phyloP scores from a whole-genome alignment of 331 rosid genomes.

The Cydonia oblonga region DNA sequence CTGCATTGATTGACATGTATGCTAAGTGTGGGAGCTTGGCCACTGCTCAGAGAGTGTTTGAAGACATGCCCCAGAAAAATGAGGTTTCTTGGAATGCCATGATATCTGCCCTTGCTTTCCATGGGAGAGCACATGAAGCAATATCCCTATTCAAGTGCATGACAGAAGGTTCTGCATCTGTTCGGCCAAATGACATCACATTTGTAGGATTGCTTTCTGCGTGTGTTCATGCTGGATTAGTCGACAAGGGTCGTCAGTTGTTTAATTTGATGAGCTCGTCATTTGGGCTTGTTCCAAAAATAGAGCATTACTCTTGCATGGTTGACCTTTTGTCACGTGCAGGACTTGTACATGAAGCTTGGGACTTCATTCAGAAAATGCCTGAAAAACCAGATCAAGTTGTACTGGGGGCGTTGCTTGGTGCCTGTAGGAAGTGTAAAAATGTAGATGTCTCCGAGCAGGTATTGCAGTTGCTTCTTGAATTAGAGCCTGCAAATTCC shows the following conservation, averaged over 20 bases:
- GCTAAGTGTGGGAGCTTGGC: slow-evolving; percentile 85
- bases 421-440: slow-evolving; percentile 64
- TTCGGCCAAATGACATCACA: slow-evolving; percentile 69
- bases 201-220: slow-evolving; percentile 86
- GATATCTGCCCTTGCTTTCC: slow-evolving; percentile 90
- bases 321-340: slow-evolving; percentile 89
- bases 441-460: slow-evolving; percentile 54
- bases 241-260: slow-evolving; percentile 54
- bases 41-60: slow-evolving; percentile 54
- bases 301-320: slow-evolving; percentile 90
- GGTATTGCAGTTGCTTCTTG: slow-evolving; percentile 53
- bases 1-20: slow-evolving; percentile 84
- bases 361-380: slow-evolving; percentile 72
- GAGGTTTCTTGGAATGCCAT: slow-evolving; percentile 93
- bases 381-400: slow-evolving; percentile 80
- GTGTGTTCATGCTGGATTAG: slow-evolving; percentile 79
- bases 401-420: slow-evolving; percentile 69
- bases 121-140: slow-evolving; percentile 74
- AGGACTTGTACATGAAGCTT: slow-evolving; percentile 65
- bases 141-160: slow-evolving; percentile 52
- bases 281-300: slow-evolving; percentile 59
- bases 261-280: slow-evolving; percentile 59
- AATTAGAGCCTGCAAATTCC: slow-evolving; percentile 80
- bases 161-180: slow-evolving; percentile 44
- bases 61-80: slow-evolving; percentile 62